Evolutionary conservation across 163 green algal genomes (phyloP), one percentile per base, ranked within the genome.

Genomic region (Trebouxia gelatinosa): DNA sequence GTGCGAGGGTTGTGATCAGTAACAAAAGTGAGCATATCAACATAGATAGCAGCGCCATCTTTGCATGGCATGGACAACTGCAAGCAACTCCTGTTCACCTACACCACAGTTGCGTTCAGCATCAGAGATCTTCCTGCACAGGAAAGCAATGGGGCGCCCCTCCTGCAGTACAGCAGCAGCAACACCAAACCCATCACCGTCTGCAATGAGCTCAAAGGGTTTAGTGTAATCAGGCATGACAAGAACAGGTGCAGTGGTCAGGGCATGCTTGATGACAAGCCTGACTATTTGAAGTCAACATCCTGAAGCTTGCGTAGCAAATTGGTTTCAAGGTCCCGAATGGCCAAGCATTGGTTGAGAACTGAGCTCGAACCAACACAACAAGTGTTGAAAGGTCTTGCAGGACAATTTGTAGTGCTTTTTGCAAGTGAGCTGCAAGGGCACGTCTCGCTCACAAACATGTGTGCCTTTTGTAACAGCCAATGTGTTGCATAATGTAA

Each of bases 1-100:
- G 78, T 86, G 67, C 83, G 78, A 26, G 82, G 82, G 23, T 79
- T 31, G 48, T 85, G 83, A 70, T 88, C 80, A 57, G 80, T 86
- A 11, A 84, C 61, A 7, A 70, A 11, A 48, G 61, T 70, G 13
- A 70, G 61, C 61, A 70, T 46, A 70, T 70, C 61, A 64, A 34
- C 28, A n/a, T n/a, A n/a, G n/a, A n/a, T n/a, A n/a, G n/a, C n/a
- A n/a, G n/a, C n/a, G n/a, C n/a, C n/a, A n/a, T n/a, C n/a, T n/a
- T n/a, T n/a, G n/a, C 43, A 54, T 54, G 43, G 43, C 43, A 54
- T 54, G 13, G 34, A 80, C 34, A 26, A 74, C 51, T 72, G 74
- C 74, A 51, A 78, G 29, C 46, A 82, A 38, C 64, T 82, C 77
- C 4, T 82, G 77, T 32, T 78, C 65, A 65, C 43, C 58, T 29